phyloP scores from a whole-genome alignment of 2,329 filamentous ascomycete genomes.

The Aspergillus versicolor region DNA sequence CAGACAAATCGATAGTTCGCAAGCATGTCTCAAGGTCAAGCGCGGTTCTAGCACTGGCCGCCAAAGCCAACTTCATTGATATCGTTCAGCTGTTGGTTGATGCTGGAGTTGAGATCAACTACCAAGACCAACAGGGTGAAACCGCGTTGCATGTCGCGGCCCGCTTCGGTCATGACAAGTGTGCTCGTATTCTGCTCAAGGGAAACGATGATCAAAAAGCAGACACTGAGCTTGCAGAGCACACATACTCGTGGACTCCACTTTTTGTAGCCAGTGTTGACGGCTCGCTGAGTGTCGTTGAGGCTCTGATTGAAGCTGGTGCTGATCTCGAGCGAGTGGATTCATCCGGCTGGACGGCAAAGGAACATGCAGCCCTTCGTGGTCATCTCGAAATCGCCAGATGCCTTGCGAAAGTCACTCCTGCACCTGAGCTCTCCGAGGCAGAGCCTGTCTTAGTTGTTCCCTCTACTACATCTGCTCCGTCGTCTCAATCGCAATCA shows the following conservation, averaged over 20 bases:
- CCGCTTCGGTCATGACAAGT: slow-evolving; percentile 79
- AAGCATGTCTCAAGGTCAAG: slow-evolving; percentile 78
- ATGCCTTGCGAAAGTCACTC: slow-evolving; percentile 61
- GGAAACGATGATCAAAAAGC: slow-evolving; percentile 70
- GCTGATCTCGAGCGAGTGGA: slow-evolving; percentile 74
- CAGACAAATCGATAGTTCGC: slow-evolving; percentile 63
- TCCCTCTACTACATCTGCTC: slow-evolving; percentile 29
- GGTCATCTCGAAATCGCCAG: slow-evolving; percentile 82
- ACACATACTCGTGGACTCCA: slow-evolving; percentile 91
- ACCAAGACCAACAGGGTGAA: slow-evolving; percentile 85
- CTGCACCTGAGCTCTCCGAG: slow-evolving; percentile 36
- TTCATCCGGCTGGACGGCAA: slow-evolving; percentile 89
- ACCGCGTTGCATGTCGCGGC: slow-evolving; percentile 90
- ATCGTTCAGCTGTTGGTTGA: slow-evolving; percentile 88
- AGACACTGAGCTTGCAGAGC: slow-evolving; percentile 74
- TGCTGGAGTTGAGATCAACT: slow-evolving; percentile 89
- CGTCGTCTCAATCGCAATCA: slow-evolving; percentile 37
- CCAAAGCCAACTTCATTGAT: slow-evolving; percentile 77
- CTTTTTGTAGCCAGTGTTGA: slow-evolving; percentile 91
- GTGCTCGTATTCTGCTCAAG: slow-evolving; percentile 71
- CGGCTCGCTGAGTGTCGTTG: slow-evolving; percentile 71
- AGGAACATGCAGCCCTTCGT: slow-evolving; percentile 86
- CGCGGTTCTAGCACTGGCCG: slow-evolving; percentile 81
- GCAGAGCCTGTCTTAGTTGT: slow-evolving; percentile 32
- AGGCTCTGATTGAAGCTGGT: slow-evolving; percentile 74